Evolutionary conservation across 805 yeast genomes (phyloP).

Genomic region (Barnettozyma botsteinii): DNA sequence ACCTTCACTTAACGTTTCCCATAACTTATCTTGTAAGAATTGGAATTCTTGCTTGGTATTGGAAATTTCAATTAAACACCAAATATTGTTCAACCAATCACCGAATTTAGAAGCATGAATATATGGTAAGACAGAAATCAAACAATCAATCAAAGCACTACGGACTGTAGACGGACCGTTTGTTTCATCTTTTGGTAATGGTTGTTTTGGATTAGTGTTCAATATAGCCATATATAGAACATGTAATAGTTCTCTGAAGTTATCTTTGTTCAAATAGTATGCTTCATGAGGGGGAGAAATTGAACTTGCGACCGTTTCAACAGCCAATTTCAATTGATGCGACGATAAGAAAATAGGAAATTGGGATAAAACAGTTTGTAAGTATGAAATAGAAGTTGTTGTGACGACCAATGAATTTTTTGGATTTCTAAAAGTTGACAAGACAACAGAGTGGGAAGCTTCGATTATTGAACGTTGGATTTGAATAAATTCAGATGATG

Average conservation of each 20-base stretch:
- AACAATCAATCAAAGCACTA: conserved; percentile 41
- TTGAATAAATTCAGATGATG: conserved; percentile 7
- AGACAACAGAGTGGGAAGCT: conserved; percentile 57
- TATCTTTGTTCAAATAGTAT: conserved; percentile 25
- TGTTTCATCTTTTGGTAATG: conserved; percentile 15
- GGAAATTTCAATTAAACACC: conserved; percentile 31
- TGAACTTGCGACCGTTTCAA: conserved; percentile 47
- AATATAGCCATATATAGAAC: conserved; percentile 38
- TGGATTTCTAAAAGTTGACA: conserved; percentile 28
- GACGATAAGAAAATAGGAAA: conserved; percentile 53
- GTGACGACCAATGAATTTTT: conserved; percentile 20
- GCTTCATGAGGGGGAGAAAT: conserved; percentile 33
- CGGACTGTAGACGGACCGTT: conserved; percentile 31
- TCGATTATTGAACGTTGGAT: conserved; percentile 39
- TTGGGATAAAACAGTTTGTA: conserved; percentile 42
- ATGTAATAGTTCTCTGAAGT: conserved; percentile 34
- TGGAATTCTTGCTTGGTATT: conserved; percentile 30
- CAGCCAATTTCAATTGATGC: conserved; percentile 50
- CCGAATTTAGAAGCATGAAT: conserved; percentile 38
- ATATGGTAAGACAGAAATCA: conserved; percentile 50
- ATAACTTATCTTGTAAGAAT: conserved; percentile 37
- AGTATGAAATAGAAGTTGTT: conserved; percentile 32
- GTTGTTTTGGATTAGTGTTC: conserved; percentile 29
- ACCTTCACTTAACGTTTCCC: conserved; percentile 54
- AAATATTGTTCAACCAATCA: conserved; percentile 43